Evolutionary conservation across 345 rosid species (phyloP).

Genomic region (Eutrema yunnanense): DNA sequence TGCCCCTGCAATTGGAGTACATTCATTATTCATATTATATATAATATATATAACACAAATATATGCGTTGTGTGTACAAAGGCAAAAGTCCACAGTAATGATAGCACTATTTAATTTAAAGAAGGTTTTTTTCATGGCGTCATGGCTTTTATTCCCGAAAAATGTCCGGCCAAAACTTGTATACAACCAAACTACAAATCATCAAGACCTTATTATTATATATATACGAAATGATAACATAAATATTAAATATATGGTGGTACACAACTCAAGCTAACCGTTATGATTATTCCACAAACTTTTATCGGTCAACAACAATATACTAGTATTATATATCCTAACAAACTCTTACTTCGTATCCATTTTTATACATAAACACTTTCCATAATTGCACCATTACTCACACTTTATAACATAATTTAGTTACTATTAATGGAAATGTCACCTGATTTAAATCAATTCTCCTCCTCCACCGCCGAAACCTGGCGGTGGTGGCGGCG

Average conservation of each 20-base stretch:
- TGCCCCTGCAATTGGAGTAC: neutral
- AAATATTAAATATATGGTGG: constrained; percentile 31
- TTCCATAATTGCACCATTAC: constrained; percentile 24
- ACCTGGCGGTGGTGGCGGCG: constrained; percentile 10
- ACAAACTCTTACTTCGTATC: constrained; percentile 40
- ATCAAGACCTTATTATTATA: constrained; percentile 18
- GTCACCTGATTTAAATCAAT: constrained; percentile 28
- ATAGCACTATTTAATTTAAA: constrained; percentile 29
- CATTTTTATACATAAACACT: constrained; percentile 10
- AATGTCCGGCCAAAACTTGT: constrained; percentile 60
- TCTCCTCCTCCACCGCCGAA: constrained; percentile 21
- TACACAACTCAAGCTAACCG: constrained; percentile 58
- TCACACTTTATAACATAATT: constrained; percentile 9
- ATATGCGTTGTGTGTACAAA: constrained; percentile 19
- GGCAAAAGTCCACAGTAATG: constrained; percentile 28
- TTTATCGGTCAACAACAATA: constrained; percentile 52
- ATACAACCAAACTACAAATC: constrained; percentile 50
- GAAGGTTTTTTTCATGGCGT: constrained; percentile 24
- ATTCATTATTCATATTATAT: neutral
- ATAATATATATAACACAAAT: neutral
- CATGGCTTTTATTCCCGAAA: constrained; percentile 47
- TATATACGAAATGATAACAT: constrained; percentile 12
- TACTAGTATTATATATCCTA: constrained; percentile 36
- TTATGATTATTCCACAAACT: constrained; percentile 62
- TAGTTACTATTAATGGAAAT: constrained; percentile 15